A percentile compares a stretch with the other conserved stretches of the same genome.
Evolutionary conservation across 2,329 filamentous ascomycete genomes (phyloP).

Genomic region (Bimuria novae-zelandiae): DNA sequence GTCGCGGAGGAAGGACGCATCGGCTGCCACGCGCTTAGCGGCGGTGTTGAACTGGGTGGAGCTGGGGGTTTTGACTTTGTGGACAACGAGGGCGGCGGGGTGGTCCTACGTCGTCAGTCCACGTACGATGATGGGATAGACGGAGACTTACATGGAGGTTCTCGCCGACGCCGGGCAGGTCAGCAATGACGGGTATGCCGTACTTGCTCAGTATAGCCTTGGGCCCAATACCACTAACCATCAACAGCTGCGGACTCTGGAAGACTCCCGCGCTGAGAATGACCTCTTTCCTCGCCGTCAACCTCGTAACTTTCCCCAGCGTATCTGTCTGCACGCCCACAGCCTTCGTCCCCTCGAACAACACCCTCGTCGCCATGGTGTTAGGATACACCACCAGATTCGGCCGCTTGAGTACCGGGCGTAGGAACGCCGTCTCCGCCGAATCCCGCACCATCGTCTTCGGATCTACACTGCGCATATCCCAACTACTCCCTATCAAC

Average conservation of each 20-base stretch:
- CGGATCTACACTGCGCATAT: constrained; percentile 13
- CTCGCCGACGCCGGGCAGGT: constrained; percentile 64
- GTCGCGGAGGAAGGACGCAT: constrained; percentile 9
- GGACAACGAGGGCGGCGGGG: constrained; percentile 24
- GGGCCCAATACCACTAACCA: constrained; percentile 54
- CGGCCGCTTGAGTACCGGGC: constrained; percentile 11
- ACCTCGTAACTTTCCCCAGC: neutral
- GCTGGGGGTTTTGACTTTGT: constrained; percentile 15
- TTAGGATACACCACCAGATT: constrained; percentile 61
- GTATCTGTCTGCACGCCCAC: neutral
- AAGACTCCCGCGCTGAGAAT: constrained; percentile 40
- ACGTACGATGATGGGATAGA: no score
- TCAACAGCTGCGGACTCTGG: constrained; percentile 12
- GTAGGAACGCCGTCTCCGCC: constrained; percentile 23
- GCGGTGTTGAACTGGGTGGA: constrained; percentile 16
- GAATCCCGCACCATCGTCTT: constrained; percentile 17
- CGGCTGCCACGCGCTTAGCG: constrained; percentile 13
- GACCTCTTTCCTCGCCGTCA: constrained; percentile 18
- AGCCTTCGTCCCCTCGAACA: constrained; percentile 15
- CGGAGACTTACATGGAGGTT: no score
- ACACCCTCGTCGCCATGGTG: constrained; percentile 59
- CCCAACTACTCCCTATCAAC: constrained; percentile 22
- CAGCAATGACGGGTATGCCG: constrained; percentile 56
- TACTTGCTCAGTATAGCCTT: constrained; percentile 54
- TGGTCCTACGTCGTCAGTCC: no score